These are phyloP conservation scores for Aspergillus steynii DNA, from an alignment of 495 filamentous ascomycete species.

Conservation along the genomic window DNA sequence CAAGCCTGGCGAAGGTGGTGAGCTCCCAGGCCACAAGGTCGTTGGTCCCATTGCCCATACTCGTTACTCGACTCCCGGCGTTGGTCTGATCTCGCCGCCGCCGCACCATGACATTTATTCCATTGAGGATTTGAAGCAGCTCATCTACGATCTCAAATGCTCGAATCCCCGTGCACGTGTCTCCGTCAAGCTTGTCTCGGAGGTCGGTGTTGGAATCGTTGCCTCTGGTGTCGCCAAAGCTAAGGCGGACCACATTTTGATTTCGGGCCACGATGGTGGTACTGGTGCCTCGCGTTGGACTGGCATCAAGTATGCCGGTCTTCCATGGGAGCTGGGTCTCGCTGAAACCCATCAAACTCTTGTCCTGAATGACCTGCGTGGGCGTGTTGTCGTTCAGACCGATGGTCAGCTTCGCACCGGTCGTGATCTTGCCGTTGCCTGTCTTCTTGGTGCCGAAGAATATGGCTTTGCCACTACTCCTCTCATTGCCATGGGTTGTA, in stretches of 20 bases:
- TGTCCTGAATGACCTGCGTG: slow-evolving; percentile 96
- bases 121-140: slow-evolving; percentile 97
- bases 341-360: slow-evolving; percentile 98
- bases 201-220: slow-evolving; percentile 97
- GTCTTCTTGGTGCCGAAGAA: slow-evolving; percentile 94
- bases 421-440: slow-evolving; percentile 94
- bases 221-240: slow-evolving; percentile 98
- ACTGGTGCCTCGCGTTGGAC: slow-evolving; percentile 99
- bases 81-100: slow-evolving; percentile 97
- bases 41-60: slow-evolving; percentile 95
- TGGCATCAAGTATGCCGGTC: slow-evolving; percentile 98
- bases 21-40: slow-evolving; percentile 97
- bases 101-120: slow-evolving; percentile 99
- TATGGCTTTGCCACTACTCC: slow-evolving; percentile 98
- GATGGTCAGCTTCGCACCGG: slow-evolving; percentile 96
- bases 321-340: slow-evolving; percentile 97
- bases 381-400: slow-evolving; percentile 95
- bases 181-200: slow-evolving; percentile 98
- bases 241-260: slow-evolving; percentile 96
- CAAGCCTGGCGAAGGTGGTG: slow-evolving; percentile 98
- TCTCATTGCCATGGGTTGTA: slow-evolving; percentile 95
- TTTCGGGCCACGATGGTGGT: slow-evolving; percentile 97
- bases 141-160: slow-evolving; percentile 98
- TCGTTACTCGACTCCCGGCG: slow-evolving; percentile 96
- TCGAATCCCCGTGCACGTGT: slow-evolving; percentile 91